Percentiles rank a stretch among this genome's conserved stretches.
Evolutionary conservation across 352 stramenopile genomes (phyloP).

Genomic region (Globisporangium cylindrosporum): DNA sequence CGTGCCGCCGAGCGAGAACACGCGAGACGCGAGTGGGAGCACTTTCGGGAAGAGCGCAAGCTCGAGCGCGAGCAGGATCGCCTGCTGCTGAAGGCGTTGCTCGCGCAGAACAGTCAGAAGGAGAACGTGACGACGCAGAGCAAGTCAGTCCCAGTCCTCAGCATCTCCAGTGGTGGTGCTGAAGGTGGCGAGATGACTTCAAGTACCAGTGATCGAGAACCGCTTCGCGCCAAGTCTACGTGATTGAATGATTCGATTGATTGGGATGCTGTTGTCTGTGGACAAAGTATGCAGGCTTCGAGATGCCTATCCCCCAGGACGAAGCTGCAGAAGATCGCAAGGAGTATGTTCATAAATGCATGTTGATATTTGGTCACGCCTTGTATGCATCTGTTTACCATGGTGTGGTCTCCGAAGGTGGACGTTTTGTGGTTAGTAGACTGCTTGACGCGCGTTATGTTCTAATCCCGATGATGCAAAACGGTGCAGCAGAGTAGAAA

Average conservation of each 20-base stretch:
- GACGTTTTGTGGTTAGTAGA: neutral
- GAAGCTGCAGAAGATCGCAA: neutral
- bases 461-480: neutral
- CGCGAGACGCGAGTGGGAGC: constrained; percentile 3
- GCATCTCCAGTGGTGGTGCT: neutral
- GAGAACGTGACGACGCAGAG: neutral
- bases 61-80: constrained; percentile 11
- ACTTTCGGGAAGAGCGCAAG: constrained; percentile 14
- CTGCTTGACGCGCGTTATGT: neutral
- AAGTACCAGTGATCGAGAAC: neutral
- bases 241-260: neutral
- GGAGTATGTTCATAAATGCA: neutral
- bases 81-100: constrained; percentile 6
- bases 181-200: neutral
- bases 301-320: neutral
- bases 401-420: neutral
- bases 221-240: neutral
- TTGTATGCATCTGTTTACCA: neutral
- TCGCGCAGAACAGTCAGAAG: constrained; percentile 4
- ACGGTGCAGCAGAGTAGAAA: neutral
- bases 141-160: neutral
- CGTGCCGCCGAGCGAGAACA: constrained; percentile 9
- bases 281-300: neutral
- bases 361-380: neutral
- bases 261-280: neutral